Conservation (phyloP, 371 early-diverging fungal genomes). For the Sporodiniella umbellata region DNA sequence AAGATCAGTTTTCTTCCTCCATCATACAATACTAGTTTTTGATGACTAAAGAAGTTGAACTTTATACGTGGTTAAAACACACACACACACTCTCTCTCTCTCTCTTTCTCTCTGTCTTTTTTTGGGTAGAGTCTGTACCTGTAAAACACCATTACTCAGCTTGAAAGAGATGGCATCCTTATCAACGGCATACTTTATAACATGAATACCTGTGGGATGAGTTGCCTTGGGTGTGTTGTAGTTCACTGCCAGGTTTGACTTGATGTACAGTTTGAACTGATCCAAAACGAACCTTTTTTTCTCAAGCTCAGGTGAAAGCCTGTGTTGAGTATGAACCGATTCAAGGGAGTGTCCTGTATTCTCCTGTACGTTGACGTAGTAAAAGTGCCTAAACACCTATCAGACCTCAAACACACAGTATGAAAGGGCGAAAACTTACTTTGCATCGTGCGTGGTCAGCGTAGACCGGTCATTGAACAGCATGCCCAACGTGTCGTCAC, state of each 20-base stretch:
- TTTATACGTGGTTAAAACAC: constrained; percentile 11
- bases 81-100: too few species aligned
- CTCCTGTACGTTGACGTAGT: constrained; percentile 6
- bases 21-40: constrained; percentile 64
- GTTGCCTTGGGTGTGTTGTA: constrained; percentile 10
- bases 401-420: too few species aligned
- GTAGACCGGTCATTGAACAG: constrained; percentile 83
- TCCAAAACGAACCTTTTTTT: constrained; percentile 5
- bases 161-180: constrained; percentile 73
- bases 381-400: background rate
- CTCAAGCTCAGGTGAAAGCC: constrained; percentile 1
- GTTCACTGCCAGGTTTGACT: constrained; percentile 12
- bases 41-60: constrained; percentile 73
- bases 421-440: too few species aligned
- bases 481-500: constrained; percentile 77
- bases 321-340: constrained; percentile 13
- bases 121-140: constrained; percentile 39
- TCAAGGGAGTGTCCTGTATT: constrained; percentile 7
- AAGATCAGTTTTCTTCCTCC: constrained; percentile 10
- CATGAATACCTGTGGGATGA: constrained; percentile 31
- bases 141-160: constrained; percentile 66
- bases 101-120: too few species aligned
- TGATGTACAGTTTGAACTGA: constrained; percentile 2
- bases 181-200: constrained; percentile 66
- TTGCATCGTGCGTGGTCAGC: constrained; percentile 47